Conservation (phyloP, 78 protist genomes). For the slime mould (Dictyostelium discoideum) region dicty_2.7 NC_007091.3:1887001-1887500, state of each 20-base stretch:
- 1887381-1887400: slow-evolving; percentile 31
- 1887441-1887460: background rate
- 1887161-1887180: slow-evolving; percentile 25
- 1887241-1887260: background rate
- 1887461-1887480: background rate
- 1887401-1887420: background rate
- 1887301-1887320: slow-evolving; percentile 21
- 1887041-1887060: background rate
- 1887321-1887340: background rate
- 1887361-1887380: slow-evolving; percentile 23
- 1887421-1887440: slow-evolving; percentile 49
- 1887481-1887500: slow-evolving; percentile 26
- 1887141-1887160: background rate
- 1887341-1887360: slow-evolving; percentile 32
- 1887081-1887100: slow-evolving; percentile 16
- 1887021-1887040: too few relatives aligned
- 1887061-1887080: slow-evolving; percentile 62
- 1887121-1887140: slow-evolving; percentile 18
- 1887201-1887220: slow-evolving; percentile 33
- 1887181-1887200: background rate
- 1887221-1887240: background rate
- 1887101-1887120: slow-evolving; percentile 29
- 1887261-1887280: background rate
- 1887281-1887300: slow-evolving; percentile 39
- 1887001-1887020: too few relatives aligned